Percentiles rank a stretch among this genome's conserved stretches.
These are phyloP conservation scores for Arabidopsis suecica DNA, from an alignment of 345 rosid genomes.

Conservation along the genomic window DNA sequence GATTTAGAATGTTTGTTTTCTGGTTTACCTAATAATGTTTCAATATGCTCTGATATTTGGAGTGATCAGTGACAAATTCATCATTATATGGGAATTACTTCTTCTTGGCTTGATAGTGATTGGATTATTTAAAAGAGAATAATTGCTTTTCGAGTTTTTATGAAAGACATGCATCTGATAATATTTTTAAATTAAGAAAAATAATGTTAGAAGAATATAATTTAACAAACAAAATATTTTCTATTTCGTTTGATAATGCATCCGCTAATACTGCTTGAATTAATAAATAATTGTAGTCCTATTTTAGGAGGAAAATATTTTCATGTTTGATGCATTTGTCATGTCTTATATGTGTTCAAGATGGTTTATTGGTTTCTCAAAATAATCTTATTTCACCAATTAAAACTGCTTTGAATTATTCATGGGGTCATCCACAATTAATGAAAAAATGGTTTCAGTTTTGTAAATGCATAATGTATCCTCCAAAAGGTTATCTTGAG, in stretches of 20 bases:
- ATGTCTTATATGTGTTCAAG: background rate
- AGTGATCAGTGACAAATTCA: slow-evolving; percentile 17
- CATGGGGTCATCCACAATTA: background rate
- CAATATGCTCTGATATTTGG: slow-evolving; percentile 11
- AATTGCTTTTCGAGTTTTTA: slow-evolving; percentile 17
- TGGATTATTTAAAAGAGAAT: slow-evolving; percentile 1
- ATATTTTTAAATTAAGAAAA: slow-evolving; percentile 3
- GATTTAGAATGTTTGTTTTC: background rate
- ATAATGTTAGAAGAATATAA: slow-evolving; percentile 7
- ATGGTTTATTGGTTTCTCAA: background rate
- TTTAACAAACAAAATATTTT: slow-evolving; percentile 7
- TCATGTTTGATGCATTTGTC: slow-evolving; percentile 5
- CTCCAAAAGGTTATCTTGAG: background rate
- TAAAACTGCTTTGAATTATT: slow-evolving; percentile 8
- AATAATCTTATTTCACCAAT: background rate
- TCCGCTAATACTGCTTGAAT: background rate
- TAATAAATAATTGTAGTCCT: slow-evolving; percentile 13
- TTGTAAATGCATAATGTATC: slow-evolving; percentile 1
- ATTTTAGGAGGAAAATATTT: slow-evolving; percentile 18
- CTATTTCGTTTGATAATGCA: slow-evolving; percentile 10
- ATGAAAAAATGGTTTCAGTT: background rate
- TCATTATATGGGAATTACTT: slow-evolving; percentile 14
- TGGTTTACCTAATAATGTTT: background rate
- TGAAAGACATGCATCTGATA: slow-evolving; percentile 7
- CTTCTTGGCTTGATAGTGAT: slow-evolving; percentile 5